These are phyloP conservation scores for Betula pendula DNA, from an alignment of 306 rosid species.

Conservation along the genomic window DNA sequence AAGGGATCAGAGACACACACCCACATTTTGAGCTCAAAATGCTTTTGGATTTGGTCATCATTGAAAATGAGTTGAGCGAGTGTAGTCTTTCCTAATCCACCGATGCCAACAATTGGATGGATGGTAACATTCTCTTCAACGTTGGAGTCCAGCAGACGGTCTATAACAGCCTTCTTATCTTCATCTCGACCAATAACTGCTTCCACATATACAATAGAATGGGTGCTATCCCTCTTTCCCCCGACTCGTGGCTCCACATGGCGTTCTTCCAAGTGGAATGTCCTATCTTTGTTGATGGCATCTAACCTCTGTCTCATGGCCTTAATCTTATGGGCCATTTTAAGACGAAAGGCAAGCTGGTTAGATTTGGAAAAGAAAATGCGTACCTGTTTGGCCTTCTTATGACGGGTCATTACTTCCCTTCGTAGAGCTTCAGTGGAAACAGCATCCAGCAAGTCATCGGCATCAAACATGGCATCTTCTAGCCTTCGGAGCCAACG, in stretches of 20 bases:
- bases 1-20: no score
- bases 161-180: background rate
- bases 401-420: no score
- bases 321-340: no score
- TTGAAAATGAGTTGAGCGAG: constrained; percentile 9
- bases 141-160: background rate
- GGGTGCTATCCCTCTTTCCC: background rate
- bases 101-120: constrained; percentile 18
- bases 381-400: no score
- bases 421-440: no score
- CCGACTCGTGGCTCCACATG: no score
- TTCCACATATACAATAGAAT: background rate
- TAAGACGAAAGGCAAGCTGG: no score
- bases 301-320: background rate
- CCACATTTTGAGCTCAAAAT: constrained; percentile 14
- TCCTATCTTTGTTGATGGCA: no score
- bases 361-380: no score
- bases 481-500: no score
- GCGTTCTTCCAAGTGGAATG: background rate
- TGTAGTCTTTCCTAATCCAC: constrained; percentile 27
- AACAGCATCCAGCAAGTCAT: no score
- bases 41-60: background rate
- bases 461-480: no score
- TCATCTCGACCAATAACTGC: constrained; percentile 17
- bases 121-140: background rate